Conservation (phyloP, 2,329 filamentous ascomycete genomes). For the Epichloe glyceriae region DNA sequence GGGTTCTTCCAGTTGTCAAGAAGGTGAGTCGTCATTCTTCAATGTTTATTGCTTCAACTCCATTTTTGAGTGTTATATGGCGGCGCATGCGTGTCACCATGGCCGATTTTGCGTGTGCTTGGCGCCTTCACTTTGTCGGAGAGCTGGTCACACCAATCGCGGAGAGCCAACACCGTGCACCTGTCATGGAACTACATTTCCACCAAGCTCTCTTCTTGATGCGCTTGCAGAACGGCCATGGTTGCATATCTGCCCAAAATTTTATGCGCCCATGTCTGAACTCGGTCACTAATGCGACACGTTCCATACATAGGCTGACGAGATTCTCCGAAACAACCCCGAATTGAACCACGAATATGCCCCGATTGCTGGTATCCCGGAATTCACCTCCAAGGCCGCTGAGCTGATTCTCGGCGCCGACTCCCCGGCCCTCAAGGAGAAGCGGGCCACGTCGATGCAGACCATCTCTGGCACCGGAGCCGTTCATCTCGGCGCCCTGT, state of each 20-base stretch:
- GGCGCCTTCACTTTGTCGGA: background rate
- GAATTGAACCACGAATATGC: conserved; percentile 96
- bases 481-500: conserved; percentile 83
- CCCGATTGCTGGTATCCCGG: conserved; percentile 76
- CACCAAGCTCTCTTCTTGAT: background rate
- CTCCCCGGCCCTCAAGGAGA: conserved; percentile 72
- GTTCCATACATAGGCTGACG: conserved; percentile 56
- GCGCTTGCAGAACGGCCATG: background rate
- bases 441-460: conserved; percentile 71
- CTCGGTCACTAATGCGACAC: background rate
- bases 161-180: background rate
- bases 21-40: conserved; percentile 47
- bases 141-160: background rate
- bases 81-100: background rate
- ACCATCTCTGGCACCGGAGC: conserved; percentile 97
- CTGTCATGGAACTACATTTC: background rate
- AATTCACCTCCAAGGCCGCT: conserved; percentile 81
- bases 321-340: conserved; percentile 76
- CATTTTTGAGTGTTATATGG: background rate
- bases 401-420: conserved; percentile 74
- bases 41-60: background rate
- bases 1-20: conserved; percentile 91
- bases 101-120: background rate
- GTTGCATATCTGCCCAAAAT: background rate
- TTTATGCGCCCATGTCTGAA: background rate